phyloP scores from a whole-genome alignment of 306 rosid genomes.

The Malus orientalis region DNA sequence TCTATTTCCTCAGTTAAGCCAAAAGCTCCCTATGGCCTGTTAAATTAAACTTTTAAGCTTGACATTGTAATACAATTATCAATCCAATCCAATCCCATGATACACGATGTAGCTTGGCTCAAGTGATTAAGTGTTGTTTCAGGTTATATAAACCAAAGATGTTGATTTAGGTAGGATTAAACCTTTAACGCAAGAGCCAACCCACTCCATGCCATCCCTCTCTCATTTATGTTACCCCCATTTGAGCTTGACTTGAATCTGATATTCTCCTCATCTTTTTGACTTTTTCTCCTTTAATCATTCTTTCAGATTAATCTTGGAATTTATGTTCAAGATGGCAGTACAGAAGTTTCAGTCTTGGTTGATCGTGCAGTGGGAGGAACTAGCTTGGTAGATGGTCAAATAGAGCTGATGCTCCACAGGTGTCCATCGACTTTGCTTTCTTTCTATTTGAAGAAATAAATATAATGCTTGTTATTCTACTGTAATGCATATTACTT shows the following conservation, averaged over 20 bases:
- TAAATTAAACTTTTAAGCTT: neutral
- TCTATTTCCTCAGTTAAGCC: neutral
- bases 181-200: neutral
- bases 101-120: neutral
- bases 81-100: neutral
- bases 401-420: constrained; percentile 42
- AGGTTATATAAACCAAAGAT: neutral
- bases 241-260: neutral
- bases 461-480: neutral
- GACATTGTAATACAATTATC: neutral
- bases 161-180: neutral
- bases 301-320: constrained; percentile 36
- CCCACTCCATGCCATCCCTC: neutral
- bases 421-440: constrained; percentile 15
- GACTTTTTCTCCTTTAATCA: neutral
- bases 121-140: neutral
- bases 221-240: neutral
- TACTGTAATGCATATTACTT: neutral
- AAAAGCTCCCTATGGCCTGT: neutral
- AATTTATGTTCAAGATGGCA: constrained; percentile 26
- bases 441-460: neutral
- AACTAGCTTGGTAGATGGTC: constrained; percentile 37
- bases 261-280: neutral
- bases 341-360: constrained; percentile 30
- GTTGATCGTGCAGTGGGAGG: constrained; percentile 41